Base-by-base conservation (phyloP, 768 basidiomycete species). In the Mycena filopes region DNA sequence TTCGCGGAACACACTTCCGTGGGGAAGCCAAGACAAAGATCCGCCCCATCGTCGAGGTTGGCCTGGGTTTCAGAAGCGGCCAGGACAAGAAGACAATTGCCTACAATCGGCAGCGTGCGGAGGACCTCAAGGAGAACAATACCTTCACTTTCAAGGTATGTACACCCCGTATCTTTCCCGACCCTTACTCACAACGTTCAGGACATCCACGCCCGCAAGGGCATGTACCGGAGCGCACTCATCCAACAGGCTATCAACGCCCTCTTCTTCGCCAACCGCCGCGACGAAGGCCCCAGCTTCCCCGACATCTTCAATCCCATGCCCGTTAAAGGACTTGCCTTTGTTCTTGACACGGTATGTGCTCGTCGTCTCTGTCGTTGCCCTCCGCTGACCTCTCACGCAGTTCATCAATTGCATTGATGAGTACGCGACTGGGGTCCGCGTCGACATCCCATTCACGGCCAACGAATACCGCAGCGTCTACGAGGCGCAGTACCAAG, bases 21-120 rank as follows among this genome's bases (percentile, higher is more conserved):
- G 67, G 73, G 10, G 67, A 70, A 50, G 53, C 63, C 20, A 73
- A 72, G 60, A 64, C 66, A 11, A 72, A 70, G 45, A 51, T 57
- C 4, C 16, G 36, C 25, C 38, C 66, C 0, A 42, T 67, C 6
- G 59, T 65, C 10, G 70, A 65, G 36, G 40, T 46, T 21, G 29
- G 54, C 2, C 71, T 62, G n/a, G 63, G 57, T 38, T 72, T 72
- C 45, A 53, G 60, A 4, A 61, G 31, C 29, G 70, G 70, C 28
- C 26, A 60, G 0, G 66, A 64, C 45, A 51, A 55, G 51, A 62
- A 56, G 25, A 57, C 61, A 2, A 56, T 71, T 2, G 43, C 29
- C 2, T 21, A 4, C 21, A 74, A 73, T 29, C 36, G 65, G 15
- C 26, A 53, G 25, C 53, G 66, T 3, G 67, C 58, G 1, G 47